Conservation (phyloP, 306 rosid species). For the Malus domestica region DNA sequence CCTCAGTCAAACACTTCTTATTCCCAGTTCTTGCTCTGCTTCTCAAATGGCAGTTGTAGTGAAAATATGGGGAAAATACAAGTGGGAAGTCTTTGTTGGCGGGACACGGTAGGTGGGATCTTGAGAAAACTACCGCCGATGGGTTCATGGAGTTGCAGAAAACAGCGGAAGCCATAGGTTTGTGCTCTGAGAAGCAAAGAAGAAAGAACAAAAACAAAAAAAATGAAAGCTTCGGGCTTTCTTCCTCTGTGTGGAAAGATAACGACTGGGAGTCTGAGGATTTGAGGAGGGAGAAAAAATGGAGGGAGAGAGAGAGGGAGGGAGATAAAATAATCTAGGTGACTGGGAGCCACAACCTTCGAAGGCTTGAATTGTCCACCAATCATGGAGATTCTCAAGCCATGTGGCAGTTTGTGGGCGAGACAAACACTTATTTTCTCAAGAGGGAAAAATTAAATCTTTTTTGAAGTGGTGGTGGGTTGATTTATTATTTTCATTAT, state of each 20-base stretch:
- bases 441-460: not conserved
- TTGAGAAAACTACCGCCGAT: conserved; percentile 39
- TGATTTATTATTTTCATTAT: not conserved
- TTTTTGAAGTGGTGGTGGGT: not conserved
- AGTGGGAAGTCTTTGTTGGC: conserved; percentile 26
- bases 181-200: conserved; percentile 7
- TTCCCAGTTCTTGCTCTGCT: conserved; percentile 21
- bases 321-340: not conserved
- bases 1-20: conserved; percentile 26
- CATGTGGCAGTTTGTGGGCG: conserved; percentile 24
- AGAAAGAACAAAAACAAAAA: not conserved
- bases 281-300: not conserved
- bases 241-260: not conserved
- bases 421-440: not conserved
- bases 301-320: not conserved
- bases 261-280: not conserved
- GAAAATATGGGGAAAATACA: conserved; percentile 27
- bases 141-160: conserved; percentile 44
- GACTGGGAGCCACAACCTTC: conserved; percentile 4
- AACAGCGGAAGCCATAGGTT: conserved; percentile 46
- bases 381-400: conserved; percentile 17
- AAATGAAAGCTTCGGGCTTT: not conserved
- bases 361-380: conserved; percentile 6
- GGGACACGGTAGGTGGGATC: conserved; percentile 36
- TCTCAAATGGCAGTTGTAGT: conserved; percentile 13